Base-by-base conservation (phyloP, 1,284 basidiomycete species). In the Ganoderma lingzhi region DNA sequence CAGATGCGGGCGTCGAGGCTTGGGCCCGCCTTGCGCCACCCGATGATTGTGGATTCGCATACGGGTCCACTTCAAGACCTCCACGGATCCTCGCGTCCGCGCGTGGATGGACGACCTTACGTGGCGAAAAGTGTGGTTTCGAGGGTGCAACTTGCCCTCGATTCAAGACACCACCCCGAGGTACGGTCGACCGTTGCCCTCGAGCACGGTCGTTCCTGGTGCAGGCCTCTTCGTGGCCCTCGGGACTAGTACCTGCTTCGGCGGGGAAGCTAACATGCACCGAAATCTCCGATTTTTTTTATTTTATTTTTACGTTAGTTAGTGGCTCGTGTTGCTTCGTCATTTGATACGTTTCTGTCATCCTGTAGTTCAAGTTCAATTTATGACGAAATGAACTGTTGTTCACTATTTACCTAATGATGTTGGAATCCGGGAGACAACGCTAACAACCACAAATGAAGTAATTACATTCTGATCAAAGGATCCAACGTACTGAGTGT, bases 161-260 rank as follows among this genome's bases (percentile, higher is more conserved):
- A 63, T 63, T 67, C 66, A 67, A 67, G 62, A 67, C 56, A 8
- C 66, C 60, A 61, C 42, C 66, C 62, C 66, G 66, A 67, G 66
- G 66, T 67, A 67, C 66, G 66, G 66, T 63, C 66, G 53, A 39
- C 32, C 28, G 62, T 59, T n/a, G 55, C 42, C 53, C 10, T 9
- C 41, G 30, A 10, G 30, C 62, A 28, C 55, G 62, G 62, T 59
- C 23, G 66, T 60, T 67, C 66, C 61, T 67, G 66, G 66, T 55
- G 62, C 66, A 63, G 66, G 66, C 66, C 66, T 67, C 66, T 67
- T 30, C 66, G 66, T 63, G 66, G 66, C 62, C 66, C 66, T 68
- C 67, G 67, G 63, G 67, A 68, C 28, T 68, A 68, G 67, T 68
- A 68, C 67, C 67, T 35, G 67, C 42, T 55, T 28, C 42, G 41